phyloP scores from a whole-genome alignment of 441 rosid genomes.

The Cnidoscolus chayamansa region DNA sequence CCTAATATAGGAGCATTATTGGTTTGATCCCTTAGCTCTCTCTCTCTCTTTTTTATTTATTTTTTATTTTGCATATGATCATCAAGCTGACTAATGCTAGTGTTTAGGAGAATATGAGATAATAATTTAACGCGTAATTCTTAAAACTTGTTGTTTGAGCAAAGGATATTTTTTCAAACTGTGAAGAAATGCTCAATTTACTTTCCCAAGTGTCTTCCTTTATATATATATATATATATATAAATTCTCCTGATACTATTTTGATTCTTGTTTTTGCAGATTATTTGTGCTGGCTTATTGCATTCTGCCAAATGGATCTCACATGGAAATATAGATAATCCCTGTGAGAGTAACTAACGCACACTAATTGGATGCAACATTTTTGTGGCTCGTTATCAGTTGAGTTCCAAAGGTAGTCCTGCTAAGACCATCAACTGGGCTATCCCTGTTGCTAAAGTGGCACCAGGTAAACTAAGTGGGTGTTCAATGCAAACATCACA shows the following conservation, averaged over 20 bases:
- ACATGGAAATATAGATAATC: not conserved
- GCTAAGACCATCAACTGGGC: constrained; percentile 11
- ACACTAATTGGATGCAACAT: constrained; percentile 4
- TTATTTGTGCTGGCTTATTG: constrained; percentile 1
- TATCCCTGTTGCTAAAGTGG: not conserved
- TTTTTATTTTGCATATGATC: too few species aligned
- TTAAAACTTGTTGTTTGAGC: not conserved
- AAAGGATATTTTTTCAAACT: not conserved
- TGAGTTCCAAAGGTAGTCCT: not conserved
- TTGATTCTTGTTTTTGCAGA: constrained; percentile 22
- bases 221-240: too few species aligned
- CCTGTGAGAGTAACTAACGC: not conserved
- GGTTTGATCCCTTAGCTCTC: not conserved
- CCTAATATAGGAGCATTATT: not conserved
- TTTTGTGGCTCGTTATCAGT: constrained; percentile 5
- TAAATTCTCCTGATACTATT: not conserved
- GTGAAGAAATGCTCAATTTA: not conserved
- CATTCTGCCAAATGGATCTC: not conserved
- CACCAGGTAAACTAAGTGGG: constrained; percentile 3
- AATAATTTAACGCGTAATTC: not conserved
- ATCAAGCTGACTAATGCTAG: not conserved
- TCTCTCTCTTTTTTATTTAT: too few species aligned
- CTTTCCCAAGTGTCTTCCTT: too few species aligned
- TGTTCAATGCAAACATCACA: constrained; percentile 37
- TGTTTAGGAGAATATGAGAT: not conserved